Evolutionary conservation across 306 rosid genomes (phyloP).

Genomic region (Vigna reflexopilosa): DNA sequence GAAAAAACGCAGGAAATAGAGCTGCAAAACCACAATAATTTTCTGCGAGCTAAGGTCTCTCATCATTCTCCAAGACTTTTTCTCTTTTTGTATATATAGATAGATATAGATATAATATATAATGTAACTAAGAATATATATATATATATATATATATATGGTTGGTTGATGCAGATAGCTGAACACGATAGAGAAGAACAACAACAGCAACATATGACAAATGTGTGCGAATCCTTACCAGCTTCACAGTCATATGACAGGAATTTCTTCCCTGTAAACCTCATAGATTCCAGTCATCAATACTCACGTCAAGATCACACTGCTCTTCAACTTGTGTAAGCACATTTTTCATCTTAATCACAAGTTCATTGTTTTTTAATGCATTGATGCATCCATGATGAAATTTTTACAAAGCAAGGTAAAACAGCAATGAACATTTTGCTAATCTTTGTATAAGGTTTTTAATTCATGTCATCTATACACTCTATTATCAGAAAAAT

Average conservation of each 20-base stretch:
- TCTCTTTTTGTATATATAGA: no score
- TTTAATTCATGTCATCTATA: no score
- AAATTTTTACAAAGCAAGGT: no score
- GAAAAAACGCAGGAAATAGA: slow-evolving; percentile 69
- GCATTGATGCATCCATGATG: no score
- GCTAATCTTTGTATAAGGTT: no score
- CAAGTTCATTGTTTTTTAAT: background rate
- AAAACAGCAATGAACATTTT: no score
- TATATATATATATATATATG: no score
- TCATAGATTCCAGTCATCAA: slow-evolving; percentile 61
- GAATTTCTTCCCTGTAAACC: slow-evolving; percentile 61
- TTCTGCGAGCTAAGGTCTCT: slow-evolving; percentile 76
- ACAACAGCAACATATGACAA: slow-evolving; percentile 48
- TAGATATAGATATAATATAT: no score
- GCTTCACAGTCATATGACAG: slow-evolving; percentile 58
- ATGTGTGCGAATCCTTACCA: slow-evolving; percentile 45
- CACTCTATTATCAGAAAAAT: no score
- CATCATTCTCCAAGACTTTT: background rate
- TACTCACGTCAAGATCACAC: slow-evolving; percentile 66
- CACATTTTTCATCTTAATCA: background rate
- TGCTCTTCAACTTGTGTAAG: slow-evolving; percentile 80
- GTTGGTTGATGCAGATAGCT: slow-evolving; percentile 57
- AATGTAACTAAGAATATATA: background rate
- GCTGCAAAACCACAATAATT: slow-evolving; percentile 79
- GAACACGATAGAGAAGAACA: slow-evolving; percentile 68